Base-by-base conservation (phyloP, 768 basidiomycete species). In the Lentinula boryana region DNA sequence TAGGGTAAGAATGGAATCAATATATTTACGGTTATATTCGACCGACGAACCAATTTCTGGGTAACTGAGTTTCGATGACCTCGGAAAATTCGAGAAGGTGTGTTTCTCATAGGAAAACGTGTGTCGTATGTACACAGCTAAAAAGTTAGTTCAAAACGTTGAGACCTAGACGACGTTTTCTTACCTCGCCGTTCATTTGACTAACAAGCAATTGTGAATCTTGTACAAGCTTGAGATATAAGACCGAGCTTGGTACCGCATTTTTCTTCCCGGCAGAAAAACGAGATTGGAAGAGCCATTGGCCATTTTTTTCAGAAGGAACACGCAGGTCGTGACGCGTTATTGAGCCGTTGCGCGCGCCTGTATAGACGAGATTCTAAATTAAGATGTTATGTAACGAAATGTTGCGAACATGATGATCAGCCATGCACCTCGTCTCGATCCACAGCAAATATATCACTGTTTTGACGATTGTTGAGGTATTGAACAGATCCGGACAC, bases 391-490 rank as follows among this genome's bases (percentile, higher is more conserved):
- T 27, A 38, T 23, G 8, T 15, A 12, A 44, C 15, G 43, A 31
- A 57, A n/a, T 18, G 44, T 12, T 23, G 15, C 9, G 16, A 43
- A 5, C 16, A 43, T 23, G 21, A 9, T 23, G n/a, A 48, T 38
- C 4, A 27, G 4, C 27, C 27, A 66, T 76, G 5, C 44, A 87
- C 87, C 55, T 79, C 71, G 51, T 75, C 68, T 65, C 84, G 84
- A 51, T 75, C 68, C n/a, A 88, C 71, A 2, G 87, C 70, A 63
- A 90, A 83, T 0, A 88, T 84, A 65, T 89, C 87, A 57, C 86
- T 88, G 36, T 58, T 50, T 15, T 58, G 43, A 18, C 75, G 64
- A 2, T 86, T 87, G 31, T 76, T 70, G 9, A 89, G 68, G 61
- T 71, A 65, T 56, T 74, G 72, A 2, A 79, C 66, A 13, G 72